A percentile compares a stretch with the other conserved stretches of the same genome.
These are phyloP conservation scores for Starmerella etchellsii DNA, from an alignment of 805 yeast species.

Conservation along the genomic window DNA sequence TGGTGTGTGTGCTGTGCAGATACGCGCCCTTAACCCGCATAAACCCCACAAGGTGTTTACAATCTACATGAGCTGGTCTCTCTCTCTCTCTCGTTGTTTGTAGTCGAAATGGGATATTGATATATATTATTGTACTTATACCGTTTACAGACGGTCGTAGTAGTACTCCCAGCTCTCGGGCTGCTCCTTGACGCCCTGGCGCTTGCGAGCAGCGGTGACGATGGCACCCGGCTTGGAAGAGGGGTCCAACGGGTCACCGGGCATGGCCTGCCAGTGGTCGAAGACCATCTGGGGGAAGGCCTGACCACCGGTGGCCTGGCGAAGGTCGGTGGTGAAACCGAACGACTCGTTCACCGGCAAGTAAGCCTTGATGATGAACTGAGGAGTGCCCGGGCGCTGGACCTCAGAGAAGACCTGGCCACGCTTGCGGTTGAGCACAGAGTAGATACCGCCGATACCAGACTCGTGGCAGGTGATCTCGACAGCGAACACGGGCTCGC, in stretches of 20 bases:
- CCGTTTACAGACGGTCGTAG: constrained; percentile 44
- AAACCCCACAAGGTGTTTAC: too few species aligned
- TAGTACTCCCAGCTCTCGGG: constrained; percentile 99
- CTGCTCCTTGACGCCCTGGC: constrained; percentile 91
- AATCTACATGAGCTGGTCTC: too few species aligned
- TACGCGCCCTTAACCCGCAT: too few species aligned
- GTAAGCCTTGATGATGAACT: constrained; percentile 99
- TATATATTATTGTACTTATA: too few species aligned
- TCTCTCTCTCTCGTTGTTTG: too few species aligned
- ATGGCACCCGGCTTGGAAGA: constrained; percentile 55
- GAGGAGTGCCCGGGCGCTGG: constrained; percentile 99
- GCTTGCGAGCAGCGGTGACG: constrained; percentile 65
- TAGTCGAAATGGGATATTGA: too few species aligned
- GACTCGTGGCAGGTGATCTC: constrained; percentile 99
- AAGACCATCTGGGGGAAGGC: constrained; percentile 99
- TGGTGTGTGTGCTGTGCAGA: too few species aligned
- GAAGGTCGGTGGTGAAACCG: constrained; percentile 99
- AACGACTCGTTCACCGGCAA: constrained; percentile 99
- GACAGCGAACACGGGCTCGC: constrained; percentile 98
- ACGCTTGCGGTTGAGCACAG: constrained; percentile 93
- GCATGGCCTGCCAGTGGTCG: constrained; percentile 92
- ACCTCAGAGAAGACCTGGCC: constrained; percentile 99
- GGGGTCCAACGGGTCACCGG: constrained; percentile 88
- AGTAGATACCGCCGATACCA: constrained; percentile 99
- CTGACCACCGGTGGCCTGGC: constrained; percentile 99